Conservation (phyloP, 2,329 filamentous ascomycete genomes). For the Triangularia verruculosa region DNA sequence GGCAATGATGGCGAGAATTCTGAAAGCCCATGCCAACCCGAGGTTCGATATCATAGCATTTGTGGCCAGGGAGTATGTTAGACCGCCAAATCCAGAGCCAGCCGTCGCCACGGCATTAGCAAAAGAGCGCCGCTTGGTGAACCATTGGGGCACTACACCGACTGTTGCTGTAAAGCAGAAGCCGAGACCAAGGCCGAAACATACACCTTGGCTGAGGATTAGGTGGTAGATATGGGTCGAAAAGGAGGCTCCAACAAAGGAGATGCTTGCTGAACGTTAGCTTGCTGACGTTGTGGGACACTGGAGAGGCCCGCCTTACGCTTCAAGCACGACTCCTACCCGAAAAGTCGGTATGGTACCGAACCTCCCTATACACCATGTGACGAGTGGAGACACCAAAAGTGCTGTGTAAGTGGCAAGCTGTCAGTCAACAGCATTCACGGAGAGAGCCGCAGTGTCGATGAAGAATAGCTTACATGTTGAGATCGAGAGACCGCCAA, state of each 20-base stretch:
- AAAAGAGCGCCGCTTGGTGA: conserved; percentile 63
- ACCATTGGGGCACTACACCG: conserved; percentile 71
- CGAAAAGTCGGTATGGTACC: conserved; percentile 65
- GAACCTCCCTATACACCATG: conserved; percentile 54
- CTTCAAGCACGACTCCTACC: conserved; percentile 62
- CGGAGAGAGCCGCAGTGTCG: not conserved
- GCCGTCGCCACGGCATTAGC: conserved; percentile 66
- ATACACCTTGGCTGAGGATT: conserved; percentile 69
- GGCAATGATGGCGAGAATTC: conserved; percentile 61
- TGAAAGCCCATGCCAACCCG: conserved; percentile 64
- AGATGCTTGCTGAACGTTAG: conserved; percentile 36
- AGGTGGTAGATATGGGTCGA: conserved; percentile 69
- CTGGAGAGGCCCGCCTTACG: conserved; percentile 35
- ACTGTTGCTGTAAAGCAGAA: conserved; percentile 46
- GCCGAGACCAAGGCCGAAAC: conserved; percentile 76
- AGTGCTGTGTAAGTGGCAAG: conserved; percentile 46
- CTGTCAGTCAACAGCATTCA: conserved; percentile 6
- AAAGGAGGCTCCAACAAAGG: conserved; percentile 69
- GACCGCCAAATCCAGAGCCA: conserved; percentile 73
- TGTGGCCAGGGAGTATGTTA: conserved; percentile 64
- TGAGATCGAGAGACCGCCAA: conserved; percentile 69
- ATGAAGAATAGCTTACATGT: conserved; percentile 36
- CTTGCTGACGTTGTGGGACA: not conserved
- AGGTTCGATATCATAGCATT: conserved; percentile 66
- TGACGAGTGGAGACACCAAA: conserved; percentile 66